Conservation (phyloP, 192 early-diverging fungal species). For the Gigaspora rosea region DNA sequence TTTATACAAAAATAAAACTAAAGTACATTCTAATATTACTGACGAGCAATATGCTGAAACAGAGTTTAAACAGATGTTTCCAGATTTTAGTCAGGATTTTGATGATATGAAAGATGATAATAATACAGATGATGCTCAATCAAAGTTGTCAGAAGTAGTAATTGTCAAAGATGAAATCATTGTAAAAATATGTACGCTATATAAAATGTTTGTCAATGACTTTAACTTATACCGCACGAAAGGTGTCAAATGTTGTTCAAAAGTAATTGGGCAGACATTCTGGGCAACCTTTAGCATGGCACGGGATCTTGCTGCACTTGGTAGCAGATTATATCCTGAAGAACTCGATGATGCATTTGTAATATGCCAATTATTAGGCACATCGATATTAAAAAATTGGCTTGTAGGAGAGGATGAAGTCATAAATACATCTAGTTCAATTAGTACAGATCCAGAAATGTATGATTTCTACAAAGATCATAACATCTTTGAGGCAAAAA, state of each 20-base stretch:
- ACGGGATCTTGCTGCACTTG: slow-evolving; percentile 45
- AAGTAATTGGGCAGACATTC: slow-evolving; percentile 16
- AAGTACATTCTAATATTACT: slow-evolving; percentile 43
- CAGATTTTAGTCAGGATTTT: slow-evolving; percentile 84
- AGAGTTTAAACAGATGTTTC: slow-evolving; percentile 77
- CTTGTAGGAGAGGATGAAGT: slow-evolving; percentile 20
- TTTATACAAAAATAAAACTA: slow-evolving; percentile 57
- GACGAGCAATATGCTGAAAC: slow-evolving; percentile 72
- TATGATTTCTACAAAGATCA: slow-evolving; percentile 91
- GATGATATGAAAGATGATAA: slow-evolving; percentile 60
- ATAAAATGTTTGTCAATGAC: slow-evolving; percentile 41
- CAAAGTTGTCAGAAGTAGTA: slow-evolving; percentile 44
- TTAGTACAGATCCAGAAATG: slow-evolving; percentile 40
- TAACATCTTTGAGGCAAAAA: slow-evolving; percentile 72
- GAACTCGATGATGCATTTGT: slow-evolving; percentile 49
- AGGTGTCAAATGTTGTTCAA: not conserved
- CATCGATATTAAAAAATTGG: slow-evolving; percentile 55
- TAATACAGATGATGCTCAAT: slow-evolving; percentile 40
- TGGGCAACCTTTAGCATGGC: slow-evolving; percentile 50
- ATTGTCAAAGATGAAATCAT: slow-evolving; percentile 50
- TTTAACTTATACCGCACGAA: not conserved
- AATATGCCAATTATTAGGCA: slow-evolving; percentile 54
- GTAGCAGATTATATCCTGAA: slow-evolving; percentile 49
- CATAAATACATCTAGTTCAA: slow-evolving; percentile 14
- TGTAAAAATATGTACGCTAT: slow-evolving; percentile 54